Evolutionary conservation across 768 basidiomycete species (phyloP).

Genomic region (Tricholoma terreum): DNA sequence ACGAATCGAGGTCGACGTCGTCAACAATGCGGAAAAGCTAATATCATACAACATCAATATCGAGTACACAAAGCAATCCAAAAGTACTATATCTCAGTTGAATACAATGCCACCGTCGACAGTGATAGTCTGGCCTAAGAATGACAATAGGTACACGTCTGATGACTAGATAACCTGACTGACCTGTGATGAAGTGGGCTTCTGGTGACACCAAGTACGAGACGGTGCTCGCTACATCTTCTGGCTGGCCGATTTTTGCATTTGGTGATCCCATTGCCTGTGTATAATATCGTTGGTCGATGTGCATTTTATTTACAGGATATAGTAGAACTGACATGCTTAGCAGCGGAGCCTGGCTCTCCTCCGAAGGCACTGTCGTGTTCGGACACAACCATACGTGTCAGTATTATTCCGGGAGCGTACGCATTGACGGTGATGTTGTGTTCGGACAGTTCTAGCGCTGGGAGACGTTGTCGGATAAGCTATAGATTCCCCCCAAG

Average conservation of each 20-base stretch:
- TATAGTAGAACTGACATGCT: not conserved
- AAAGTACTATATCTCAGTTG: not conserved
- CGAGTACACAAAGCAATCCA: not conserved
- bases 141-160: not conserved
- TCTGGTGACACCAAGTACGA: conserved; percentile 34
- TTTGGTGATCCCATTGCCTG: conserved; percentile 3
- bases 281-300: not conserved
- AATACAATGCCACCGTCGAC: conserved; percentile 7
- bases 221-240: conserved; percentile 32
- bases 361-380: not conserved
- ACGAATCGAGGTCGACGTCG: too few species aligned
- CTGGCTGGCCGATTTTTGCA: conserved; percentile 24
- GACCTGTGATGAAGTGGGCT: conserved; percentile 33
- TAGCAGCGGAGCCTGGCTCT: not conserved
- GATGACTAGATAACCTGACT: not conserved
- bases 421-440: conserved; percentile 40
- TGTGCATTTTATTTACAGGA: not conserved
- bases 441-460: conserved; percentile 23
- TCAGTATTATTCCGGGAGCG: conserved; percentile 26
- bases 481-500: not conserved
- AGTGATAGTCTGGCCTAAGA: conserved; percentile 9
- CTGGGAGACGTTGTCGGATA: conserved; percentile 11
- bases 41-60: too few species aligned
- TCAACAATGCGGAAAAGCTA: too few species aligned
- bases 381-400: not conserved